Evolutionary conservation across 768 basidiomycete genomes (phyloP), one percentile per base, ranked within the genome.

Genomic region (Phaeotremella skinneri): DNA sequence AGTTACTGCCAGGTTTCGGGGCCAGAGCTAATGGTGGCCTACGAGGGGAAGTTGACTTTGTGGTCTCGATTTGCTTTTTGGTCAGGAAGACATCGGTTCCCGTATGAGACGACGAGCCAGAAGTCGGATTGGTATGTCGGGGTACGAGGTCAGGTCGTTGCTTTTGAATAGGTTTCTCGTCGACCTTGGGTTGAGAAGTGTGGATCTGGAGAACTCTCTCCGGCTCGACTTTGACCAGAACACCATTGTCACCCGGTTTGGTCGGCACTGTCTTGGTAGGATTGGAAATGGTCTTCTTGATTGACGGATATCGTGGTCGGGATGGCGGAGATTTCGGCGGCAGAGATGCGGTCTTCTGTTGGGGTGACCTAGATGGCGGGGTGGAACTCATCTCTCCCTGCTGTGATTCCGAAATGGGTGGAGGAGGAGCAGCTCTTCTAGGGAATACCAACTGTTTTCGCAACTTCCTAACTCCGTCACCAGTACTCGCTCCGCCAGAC

Each of bases 351-450:
- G 43, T 45, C 43, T 13, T 21, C 11, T 11, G 43, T 45, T 11
- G 23, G 6, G 43, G 6, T n/a, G 37, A n/a, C 9, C 11, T n/a
- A 45, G 11, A 21, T 45, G 21, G 21, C 43, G 20, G 13, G 23
- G 13, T 20, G n/a, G n/a, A n/a, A n/a, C n/a, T n/a, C n/a, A n/a
- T n/a, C n/a, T n/a, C n/a, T n/a, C n/a, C n/a, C n/a, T n/a, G n/a
- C n/a, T n/a, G n/a, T n/a, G n/a, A n/a, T 9, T 20, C 13, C 13
- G 43, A 45, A 45, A 7, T 45, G 13, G 67, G 63, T 17, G 71
- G 71, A 4, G 71, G 71, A 13, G 71, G 71, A 21, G 68, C 55
- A 31, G 71, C 68, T 34, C 69, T 59, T 34, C 64, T 50, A 34
- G 67, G 63, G 17, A 70, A 56, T 9, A 69, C 59, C 14, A 72